phyloP scores from a whole-genome alignment of 169 alveolate genomes.

The Pseudocohnilembus persalinus region DNA sequence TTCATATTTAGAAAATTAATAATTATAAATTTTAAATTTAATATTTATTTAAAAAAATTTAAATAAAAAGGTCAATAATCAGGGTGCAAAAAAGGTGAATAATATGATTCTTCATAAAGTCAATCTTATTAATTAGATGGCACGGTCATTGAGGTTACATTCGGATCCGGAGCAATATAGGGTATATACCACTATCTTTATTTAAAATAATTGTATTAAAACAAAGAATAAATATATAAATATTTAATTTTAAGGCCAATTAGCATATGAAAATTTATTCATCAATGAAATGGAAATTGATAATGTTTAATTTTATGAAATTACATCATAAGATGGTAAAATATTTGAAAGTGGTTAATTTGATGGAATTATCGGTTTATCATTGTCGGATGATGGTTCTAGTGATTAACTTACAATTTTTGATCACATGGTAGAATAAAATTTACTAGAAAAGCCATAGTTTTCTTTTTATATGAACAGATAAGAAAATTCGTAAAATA shows the following conservation, averaged over 20 bases:
- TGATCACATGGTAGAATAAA: constrained; percentile 56
- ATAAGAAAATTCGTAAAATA: neutral
- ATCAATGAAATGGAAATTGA: neutral
- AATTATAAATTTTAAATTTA: too few species aligned
- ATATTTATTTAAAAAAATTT: too few species aligned
- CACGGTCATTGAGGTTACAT: neutral
- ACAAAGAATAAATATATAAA: too few species aligned
- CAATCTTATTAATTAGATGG: neutral
- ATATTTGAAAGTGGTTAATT: constrained; percentile 53
- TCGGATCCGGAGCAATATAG: neutral
- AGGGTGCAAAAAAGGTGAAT: neutral
- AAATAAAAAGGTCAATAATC: neutral
- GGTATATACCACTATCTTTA: too few species aligned
- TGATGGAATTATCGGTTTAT: constrained; percentile 62
- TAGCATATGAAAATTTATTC: neutral
- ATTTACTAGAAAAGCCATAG: constrained; percentile 36
- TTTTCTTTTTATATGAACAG: constrained; percentile 49
- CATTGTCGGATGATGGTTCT: constrained; percentile 49
- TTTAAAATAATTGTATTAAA: neutral
- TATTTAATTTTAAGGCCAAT: too few species aligned
- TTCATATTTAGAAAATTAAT: too few species aligned
- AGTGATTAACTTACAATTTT: constrained; percentile 47
- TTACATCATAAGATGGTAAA: constrained; percentile 50
- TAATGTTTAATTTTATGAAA: constrained; percentile 50
- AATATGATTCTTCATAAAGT: neutral